These are phyloP conservation scores for Bathelium albidoporum DNA, from an alignment of 495 filamentous ascomycete genomes.

Conservation along the genomic window DNA sequence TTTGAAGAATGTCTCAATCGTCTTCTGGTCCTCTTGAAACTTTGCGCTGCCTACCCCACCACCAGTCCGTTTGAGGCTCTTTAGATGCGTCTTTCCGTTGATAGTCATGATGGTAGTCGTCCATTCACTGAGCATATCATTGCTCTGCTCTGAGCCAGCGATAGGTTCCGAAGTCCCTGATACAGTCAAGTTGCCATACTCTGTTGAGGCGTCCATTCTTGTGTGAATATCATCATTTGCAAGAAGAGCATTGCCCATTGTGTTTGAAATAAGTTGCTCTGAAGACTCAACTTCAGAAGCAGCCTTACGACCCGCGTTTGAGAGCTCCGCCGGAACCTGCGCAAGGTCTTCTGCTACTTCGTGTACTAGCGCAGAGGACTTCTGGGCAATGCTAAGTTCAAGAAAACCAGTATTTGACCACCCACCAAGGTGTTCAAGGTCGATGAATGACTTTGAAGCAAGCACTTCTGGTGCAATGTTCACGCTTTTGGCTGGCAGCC, in stretches of 20 bases:
- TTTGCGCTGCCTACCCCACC: slow-evolving; percentile 67
- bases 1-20: slow-evolving; percentile 71
- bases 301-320: no score
- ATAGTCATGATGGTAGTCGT: slow-evolving; percentile 39
- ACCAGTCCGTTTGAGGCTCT: slow-evolving; percentile 60
- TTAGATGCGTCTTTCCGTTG: slow-evolving; percentile 59
- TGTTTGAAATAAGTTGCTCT: not conserved
- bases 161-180: not conserved
- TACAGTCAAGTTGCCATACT: not conserved
- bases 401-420: slow-evolving; percentile 61
- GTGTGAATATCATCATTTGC: not conserved
- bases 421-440: slow-evolving; percentile 38
- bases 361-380: not conserved
- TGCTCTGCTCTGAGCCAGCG: not conserved
- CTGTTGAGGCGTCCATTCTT: not conserved
- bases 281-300: not conserved
- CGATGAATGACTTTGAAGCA: slow-evolving; percentile 12
- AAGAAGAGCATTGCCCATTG: not conserved
- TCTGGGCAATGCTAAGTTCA: slow-evolving; percentile 36
- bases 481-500: slow-evolving; percentile 38
- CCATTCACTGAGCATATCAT: slow-evolving; percentile 17
- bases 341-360: no score
- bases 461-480: slow-evolving; percentile 23
- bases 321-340: not conserved
- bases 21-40: slow-evolving; percentile 61